phyloP scores from a whole-genome alignment of 768 basidiomycete species.

The Rubroboletus pulcherrimus region DNA sequence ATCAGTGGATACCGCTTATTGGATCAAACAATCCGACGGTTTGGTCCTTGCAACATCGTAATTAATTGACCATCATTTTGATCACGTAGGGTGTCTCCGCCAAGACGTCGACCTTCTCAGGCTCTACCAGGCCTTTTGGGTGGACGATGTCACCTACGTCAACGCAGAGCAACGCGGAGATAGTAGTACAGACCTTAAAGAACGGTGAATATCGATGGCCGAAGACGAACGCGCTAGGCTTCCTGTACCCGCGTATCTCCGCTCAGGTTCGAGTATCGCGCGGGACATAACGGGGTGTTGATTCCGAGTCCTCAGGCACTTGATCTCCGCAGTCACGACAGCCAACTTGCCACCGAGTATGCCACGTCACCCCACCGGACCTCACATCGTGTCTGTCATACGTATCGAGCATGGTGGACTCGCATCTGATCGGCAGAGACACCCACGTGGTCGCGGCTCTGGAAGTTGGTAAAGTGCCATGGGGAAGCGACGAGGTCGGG shows the following conservation, averaged over 20 bases:
- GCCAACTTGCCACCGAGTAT: slow-evolving; percentile 78
- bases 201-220: slow-evolving; percentile 55
- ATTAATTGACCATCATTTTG: slow-evolving; percentile 86
- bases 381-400: slow-evolving; percentile 78
- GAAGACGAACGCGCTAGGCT: slow-evolving; percentile 61
- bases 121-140: slow-evolving; percentile 69
- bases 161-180: slow-evolving; percentile 53
- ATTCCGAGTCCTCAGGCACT: slow-evolving; percentile 35
- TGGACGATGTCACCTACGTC: slow-evolving; percentile 54
- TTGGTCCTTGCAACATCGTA: slow-evolving; percentile 75
- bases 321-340: slow-evolving; percentile 75
- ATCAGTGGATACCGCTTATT: background rate
- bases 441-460: slow-evolving; percentile 65
- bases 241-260: slow-evolving; percentile 79
- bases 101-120: slow-evolving; percentile 85
- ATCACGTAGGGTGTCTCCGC: slow-evolving; percentile 92
- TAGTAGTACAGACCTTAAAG: slow-evolving; percentile 38
- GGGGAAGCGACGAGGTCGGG: slow-evolving; percentile 87
- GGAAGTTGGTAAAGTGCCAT: slow-evolving; percentile 97
- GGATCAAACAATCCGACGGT: slow-evolving; percentile 69
- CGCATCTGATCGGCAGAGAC: slow-evolving; percentile 91
- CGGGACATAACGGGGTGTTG: slow-evolving; percentile 56
- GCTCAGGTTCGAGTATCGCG: slow-evolving; percentile 51
- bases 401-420: slow-evolving; percentile 78
- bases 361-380: slow-evolving; percentile 75